Evolutionary conservation across 1,284 basidiomycete species (phyloP), one percentile per base, ranked within the genome.

Genomic region (Austroboletus sp.): DNA sequence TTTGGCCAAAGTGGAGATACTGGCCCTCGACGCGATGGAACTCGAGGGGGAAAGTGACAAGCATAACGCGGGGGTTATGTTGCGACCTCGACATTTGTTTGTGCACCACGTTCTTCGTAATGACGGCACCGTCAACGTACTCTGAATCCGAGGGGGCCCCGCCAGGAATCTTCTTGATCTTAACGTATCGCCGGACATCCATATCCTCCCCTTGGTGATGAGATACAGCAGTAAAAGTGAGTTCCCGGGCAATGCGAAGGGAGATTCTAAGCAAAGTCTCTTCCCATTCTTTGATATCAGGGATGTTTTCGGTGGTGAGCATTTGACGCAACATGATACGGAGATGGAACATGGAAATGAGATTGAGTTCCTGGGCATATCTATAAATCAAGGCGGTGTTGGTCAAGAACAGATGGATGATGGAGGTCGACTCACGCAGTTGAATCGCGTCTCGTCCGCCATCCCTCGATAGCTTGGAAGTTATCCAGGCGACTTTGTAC

Each of bases 161-260:
- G 11, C 96, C 96, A 0, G 96, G 94, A 15, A 98, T 88, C 66
- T 96, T 95, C 72, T 99, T 98, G 67, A 98, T 94, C 72, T 98
- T 98, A 53, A 98, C 90, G 57, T 96, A 97, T 23, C 87, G 79
- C 39, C 95, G 78, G 16, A 97, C 86, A 65, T 98, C 95, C 77
- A 96, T 94, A 57, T 96, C 93, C 44, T 90, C 88, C 3, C 85
- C 85, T 65, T 87, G 82, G 4, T 82, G 76, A 56, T 86, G 78
- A 26, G 84, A 81, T 41, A 82, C 69, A 12, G 84, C 71, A 3
- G 83, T 83, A 63, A 89, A 88, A 1, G 85, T 85, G 46, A 87
- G 68, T 47, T 87, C 85, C 16, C 76, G 76, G 6, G 88, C 85
- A 43, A 91, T 82, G 23, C 83, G 78, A 45, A 90, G 74, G 3